Evolutionary conservation across 441 rosid genomes (phyloP), one percentile per base, ranked within the genome.

Genomic region (Mallotus japonicus): DNA sequence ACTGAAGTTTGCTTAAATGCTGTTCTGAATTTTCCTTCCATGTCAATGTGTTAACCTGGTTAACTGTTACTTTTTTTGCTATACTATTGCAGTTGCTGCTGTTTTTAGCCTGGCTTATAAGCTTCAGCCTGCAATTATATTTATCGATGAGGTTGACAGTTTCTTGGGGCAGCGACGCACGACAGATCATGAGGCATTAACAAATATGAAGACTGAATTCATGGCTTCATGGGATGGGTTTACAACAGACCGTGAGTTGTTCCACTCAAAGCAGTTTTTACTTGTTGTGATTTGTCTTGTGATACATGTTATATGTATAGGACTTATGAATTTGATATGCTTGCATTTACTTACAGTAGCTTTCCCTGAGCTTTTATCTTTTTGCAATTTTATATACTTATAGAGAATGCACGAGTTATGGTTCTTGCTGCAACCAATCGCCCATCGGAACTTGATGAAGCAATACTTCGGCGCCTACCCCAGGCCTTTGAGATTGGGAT

Each of bases 201-300:
- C 97, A 1, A 95, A 93, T 71, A 95, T 93, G 98, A 95, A 92
- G 87, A 92, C 98, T 3, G 98, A 95, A 82, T 95, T 91, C 82
- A 92, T 95, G 99, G 99, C 99, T 66, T 85, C 93, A 78, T 95
- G 99, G 99, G 98, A 95, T 86, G 98, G 99, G 5, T 92, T 95
- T 80, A 89, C 97, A 11, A 91, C 99, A 28, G 97, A 95, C 71
- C 96, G 98, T 95, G 83, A 89, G 99, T 90, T 61, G 32, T 60
- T 72, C 0, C 69, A 20, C 66, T 53, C 37, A 34, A 44, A 51
- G 53, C 28, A 64, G 17, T 62, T 60, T 13, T 49, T 10, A 24
- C 5, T 22, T 46, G 44, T 77, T 62, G 17, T 19, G 0, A n/a
- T 56, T 78, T 44, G 46, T 49, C 16, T 49, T 51, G 8, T 51